A percentile compares a stretch with the other conserved stretches of the same genome.
These are phyloP conservation scores for Coprinellus micaceus DNA, from an alignment of 768 basidiomycete genomes.

Conservation along the genomic window DNA sequence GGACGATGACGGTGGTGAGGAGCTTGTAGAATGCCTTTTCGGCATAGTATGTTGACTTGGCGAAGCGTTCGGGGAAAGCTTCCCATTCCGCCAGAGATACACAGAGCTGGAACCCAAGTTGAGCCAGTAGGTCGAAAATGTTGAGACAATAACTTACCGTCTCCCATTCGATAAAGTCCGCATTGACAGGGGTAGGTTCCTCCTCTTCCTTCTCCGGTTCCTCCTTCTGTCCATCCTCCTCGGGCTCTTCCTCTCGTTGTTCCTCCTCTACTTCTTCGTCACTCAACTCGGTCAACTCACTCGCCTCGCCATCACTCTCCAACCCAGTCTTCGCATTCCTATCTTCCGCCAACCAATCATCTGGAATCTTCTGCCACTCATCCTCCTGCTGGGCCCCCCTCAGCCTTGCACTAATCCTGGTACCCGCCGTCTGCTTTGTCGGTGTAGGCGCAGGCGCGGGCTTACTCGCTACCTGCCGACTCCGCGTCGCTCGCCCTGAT, in stretches of 20 bases:
- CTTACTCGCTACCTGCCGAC: neutral
- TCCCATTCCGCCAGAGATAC: constrained; percentile 85
- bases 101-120: constrained; percentile 55
- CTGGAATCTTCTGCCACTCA: constrained; percentile 77
- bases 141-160: constrained; percentile 47
- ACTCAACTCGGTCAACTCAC: constrained; percentile 73
- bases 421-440: constrained; percentile 42
- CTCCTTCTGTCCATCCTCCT: constrained; percentile 7
- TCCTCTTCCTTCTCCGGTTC: constrained; percentile 11
- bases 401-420: constrained; percentile 63
- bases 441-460: constrained; percentile 8
- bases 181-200: constrained; percentile 4
- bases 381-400: constrained; percentile 49
- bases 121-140: neutral
- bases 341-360: constrained; percentile 57
- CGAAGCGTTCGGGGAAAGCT: constrained; percentile 68
- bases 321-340: constrained; percentile 47
- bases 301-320: constrained; percentile 61
- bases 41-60: constrained; percentile 69
- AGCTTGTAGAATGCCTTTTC: constrained; percentile 77
- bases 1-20: constrained; percentile 63
- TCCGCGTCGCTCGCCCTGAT: constrained; percentile 11
- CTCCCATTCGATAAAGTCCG: constrained; percentile 86
- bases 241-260: constrained; percentile 4
- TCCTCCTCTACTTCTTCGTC: constrained; percentile 39